Conservation (phyloP, 2,329 filamentous ascomycete genomes). For the Neurospora crassa region DNA sequence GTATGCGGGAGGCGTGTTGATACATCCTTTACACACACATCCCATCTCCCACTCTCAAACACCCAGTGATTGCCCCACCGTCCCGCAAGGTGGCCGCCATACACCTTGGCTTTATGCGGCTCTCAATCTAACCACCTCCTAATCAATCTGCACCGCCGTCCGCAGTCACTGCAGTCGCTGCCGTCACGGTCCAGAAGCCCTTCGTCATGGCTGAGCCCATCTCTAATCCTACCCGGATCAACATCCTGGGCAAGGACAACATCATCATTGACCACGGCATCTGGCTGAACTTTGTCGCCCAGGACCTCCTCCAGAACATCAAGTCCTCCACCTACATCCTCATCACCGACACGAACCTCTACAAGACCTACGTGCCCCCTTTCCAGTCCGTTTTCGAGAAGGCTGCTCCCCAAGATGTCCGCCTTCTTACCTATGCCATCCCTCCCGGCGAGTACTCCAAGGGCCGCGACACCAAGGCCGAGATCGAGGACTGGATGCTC, state of each 20-base stretch:
- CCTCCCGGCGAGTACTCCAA: conserved; percentile 92
- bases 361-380: conserved; percentile 65
- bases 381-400: conserved; percentile 60
- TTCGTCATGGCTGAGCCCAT: conserved; percentile 1
- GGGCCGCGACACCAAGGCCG: conserved; percentile 82
- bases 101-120: not conserved
- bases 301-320: conserved; percentile 70
- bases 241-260: conserved; percentile 78
- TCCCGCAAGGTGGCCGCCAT: not conserved
- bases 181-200: conserved; percentile 6
- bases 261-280: conserved; percentile 90
- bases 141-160: not conserved
- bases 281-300: conserved; percentile 71
- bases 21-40: not conserved
- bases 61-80: not conserved
- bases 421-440: conserved; percentile 77
- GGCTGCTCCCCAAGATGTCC: conserved; percentile 34
- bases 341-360: conserved; percentile 91
- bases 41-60: not conserved
- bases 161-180: conserved; percentile 10
- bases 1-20: not conserved
- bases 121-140: not conserved
- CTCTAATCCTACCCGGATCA: conserved; percentile 49
- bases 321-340: conserved; percentile 88
- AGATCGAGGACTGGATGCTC: conserved; percentile 97